Percentiles rank a stretch among this genome's conserved stretches.
Conservation (phyloP, 495 filamentous ascomycete genomes). For the Penicillium atrosanguineum region DNA sequence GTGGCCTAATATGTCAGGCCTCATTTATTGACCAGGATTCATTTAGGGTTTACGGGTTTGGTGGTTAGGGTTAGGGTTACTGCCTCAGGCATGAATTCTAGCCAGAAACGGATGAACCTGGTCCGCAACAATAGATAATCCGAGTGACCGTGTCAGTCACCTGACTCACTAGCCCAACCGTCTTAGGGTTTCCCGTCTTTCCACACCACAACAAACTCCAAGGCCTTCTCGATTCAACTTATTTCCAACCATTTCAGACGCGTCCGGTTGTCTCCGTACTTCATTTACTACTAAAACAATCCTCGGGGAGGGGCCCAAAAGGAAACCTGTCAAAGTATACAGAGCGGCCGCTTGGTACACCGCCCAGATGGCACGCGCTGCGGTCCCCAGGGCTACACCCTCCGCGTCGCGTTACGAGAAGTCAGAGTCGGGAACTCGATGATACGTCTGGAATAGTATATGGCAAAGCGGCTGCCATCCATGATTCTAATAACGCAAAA, state of each 20-base stretch:
- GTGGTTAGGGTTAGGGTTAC: neutral
- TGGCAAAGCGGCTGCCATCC: neutral
- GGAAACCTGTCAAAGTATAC: neutral
- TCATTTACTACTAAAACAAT: neutral
- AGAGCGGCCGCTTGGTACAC: slow-evolving; percentile 2
- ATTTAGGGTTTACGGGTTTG: neutral
- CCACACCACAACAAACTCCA: neutral
- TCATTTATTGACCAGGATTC: no score
- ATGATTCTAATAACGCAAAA: neutral
- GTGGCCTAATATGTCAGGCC: no score
- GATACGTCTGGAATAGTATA: neutral
- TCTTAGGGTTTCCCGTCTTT: neutral
- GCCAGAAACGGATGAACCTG: neutral
- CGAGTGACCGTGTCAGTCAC: neutral
- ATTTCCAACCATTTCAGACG: neutral
- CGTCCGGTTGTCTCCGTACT: neutral
- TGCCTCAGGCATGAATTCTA: neutral
- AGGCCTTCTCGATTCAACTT: neutral
- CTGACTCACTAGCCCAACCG: neutral
- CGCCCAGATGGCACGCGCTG: slow-evolving; percentile 20
- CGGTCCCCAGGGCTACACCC: slow-evolving; percentile 1
- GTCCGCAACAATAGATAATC: slow-evolving; percentile 4
- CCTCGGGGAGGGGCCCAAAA: neutral
- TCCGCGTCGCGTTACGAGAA: slow-evolving; percentile 24
- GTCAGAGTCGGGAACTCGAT: slow-evolving; percentile 24